These are phyloP conservation scores for Panellus pusillus DNA, from an alignment of 768 basidiomycete species.

Conservation along the genomic window DNA sequence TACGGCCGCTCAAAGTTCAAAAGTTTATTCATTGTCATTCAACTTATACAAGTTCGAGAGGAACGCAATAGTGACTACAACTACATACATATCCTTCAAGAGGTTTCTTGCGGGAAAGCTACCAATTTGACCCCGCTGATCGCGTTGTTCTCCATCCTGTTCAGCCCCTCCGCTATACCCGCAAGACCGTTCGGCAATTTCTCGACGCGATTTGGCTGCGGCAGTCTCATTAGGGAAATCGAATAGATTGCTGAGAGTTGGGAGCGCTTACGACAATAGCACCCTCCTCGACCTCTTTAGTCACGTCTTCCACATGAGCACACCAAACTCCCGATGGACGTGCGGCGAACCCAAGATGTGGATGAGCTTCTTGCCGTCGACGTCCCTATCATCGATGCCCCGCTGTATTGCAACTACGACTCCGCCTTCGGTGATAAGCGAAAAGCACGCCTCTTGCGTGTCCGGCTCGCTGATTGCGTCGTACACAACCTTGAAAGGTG, in stretches of 20 bases:
- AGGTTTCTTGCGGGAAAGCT: conserved; percentile 11
- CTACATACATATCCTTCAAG: too few species aligned
- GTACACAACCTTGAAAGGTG: conserved; percentile 6
- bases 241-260: neutral
- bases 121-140: conserved; percentile 15
- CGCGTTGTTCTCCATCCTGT: conserved; percentile 13
- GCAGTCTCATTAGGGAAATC: neutral
- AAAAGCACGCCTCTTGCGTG: neutral
- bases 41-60: too few species aligned
- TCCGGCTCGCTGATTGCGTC: too few species aligned
- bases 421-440: neutral
- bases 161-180: conserved; percentile 40
- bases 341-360: conserved; percentile 11
- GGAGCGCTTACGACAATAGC: conserved; percentile 16
- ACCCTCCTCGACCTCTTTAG: conserved; percentile 33
- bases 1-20: too few species aligned
- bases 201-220: conserved; percentile 45
- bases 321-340: conserved; percentile 22
- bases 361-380: neutral
- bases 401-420: neutral
- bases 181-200: conserved; percentile 38
- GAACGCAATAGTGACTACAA: too few species aligned
- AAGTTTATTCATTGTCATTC: too few species aligned
- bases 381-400: neutral
- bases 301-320: conserved; percentile 18